Percentiles rank a stretch among this genome's conserved stretches.
Conservation (phyloP, 1,284 basidiomycete species). For the Rhodotorula sp. region DNA sequence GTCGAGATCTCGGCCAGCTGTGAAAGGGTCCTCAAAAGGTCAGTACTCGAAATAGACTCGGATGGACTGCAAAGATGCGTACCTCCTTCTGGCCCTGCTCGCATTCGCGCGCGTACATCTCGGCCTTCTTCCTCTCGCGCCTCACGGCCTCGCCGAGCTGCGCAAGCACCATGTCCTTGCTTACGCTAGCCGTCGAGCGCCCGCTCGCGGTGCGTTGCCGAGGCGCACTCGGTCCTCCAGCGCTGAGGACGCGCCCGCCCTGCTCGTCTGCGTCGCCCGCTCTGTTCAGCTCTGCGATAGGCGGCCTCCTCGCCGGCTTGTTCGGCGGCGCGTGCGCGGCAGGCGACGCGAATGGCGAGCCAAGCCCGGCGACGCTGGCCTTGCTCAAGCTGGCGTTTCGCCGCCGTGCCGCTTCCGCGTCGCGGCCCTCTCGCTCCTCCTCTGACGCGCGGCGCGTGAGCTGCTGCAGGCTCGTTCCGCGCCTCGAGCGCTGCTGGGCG, state of each 20-base stretch:
- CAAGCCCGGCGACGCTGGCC: slow-evolving; percentile 4
- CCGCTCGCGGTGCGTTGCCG: slow-evolving; percentile 3
- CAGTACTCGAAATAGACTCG: too few species aligned
- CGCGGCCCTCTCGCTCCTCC: slow-evolving; percentile 5
- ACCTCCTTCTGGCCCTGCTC: slow-evolving; percentile 19
- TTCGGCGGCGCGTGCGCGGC: too few species aligned
- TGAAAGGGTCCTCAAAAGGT: not conserved
- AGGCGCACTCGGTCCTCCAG: too few species aligned
- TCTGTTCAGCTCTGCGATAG: slow-evolving; percentile 15
- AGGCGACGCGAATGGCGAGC: not conserved
- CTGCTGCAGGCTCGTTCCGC: slow-evolving; percentile 2
- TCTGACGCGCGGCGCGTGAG: slow-evolving; percentile 8
- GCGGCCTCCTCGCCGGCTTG: slow-evolving; percentile 6
- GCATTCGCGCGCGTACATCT: slow-evolving; percentile 14
- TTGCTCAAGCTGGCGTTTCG: slow-evolving; percentile 14
- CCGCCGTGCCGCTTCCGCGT: not conserved
- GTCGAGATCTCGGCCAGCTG: slow-evolving; percentile 21
- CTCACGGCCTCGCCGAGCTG: slow-evolving; percentile 24
- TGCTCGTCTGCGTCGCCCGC: not conserved
- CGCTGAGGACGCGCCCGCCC: not conserved
- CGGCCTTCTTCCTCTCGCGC: slow-evolving; percentile 17
- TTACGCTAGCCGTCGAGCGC: slow-evolving; percentile 16
- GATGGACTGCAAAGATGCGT: not conserved
- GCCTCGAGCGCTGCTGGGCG: too few species aligned
- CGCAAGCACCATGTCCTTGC: slow-evolving; percentile 22